phyloP scores from a whole-genome alignment of 176 grass and related monocot species.

The Puya raimondii region DNA sequence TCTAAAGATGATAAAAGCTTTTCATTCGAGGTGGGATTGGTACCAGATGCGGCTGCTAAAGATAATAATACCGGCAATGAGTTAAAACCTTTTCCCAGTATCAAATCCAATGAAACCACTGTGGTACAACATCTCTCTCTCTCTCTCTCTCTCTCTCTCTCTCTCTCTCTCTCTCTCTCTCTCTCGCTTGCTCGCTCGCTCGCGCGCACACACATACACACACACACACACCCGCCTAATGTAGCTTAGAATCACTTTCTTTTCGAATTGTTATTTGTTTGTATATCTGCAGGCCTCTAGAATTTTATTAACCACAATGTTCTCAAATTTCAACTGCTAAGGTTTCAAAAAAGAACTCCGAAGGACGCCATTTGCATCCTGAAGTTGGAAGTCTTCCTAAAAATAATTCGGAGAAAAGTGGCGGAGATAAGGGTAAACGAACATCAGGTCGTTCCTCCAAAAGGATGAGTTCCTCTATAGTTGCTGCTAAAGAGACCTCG shows the following conservation, averaged over 20 bases:
- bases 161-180: neutral
- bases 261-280: neutral
- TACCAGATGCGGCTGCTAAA: conserved; percentile 44
- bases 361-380: conserved; percentile 13
- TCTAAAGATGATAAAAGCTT: conserved; percentile 71
- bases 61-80: conserved; percentile 28
- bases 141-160: neutral
- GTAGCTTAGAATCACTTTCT: neutral
- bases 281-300: neutral
- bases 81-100: conserved; percentile 44
- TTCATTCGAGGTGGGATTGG: conserved; percentile 63
- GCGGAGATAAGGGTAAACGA: conserved; percentile 31
- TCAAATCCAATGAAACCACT: conserved; percentile 29
- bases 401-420: conserved; percentile 26
- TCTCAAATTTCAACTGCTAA: conserved; percentile 26
- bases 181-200: neutral
- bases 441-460: conserved; percentile 8
- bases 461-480: conserved; percentile 14
- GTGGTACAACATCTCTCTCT: conserved; percentile 29
- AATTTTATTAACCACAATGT: conserved; percentile 3
- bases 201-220: neutral
- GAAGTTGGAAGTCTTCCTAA: conserved; percentile 26
- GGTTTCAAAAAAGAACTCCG: conserved; percentile 33
- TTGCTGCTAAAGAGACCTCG: conserved; percentile 30
- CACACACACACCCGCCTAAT: neutral